Conservation (phyloP, 345 rosid genomes). For the Gossypium longicalyx region DNA sequence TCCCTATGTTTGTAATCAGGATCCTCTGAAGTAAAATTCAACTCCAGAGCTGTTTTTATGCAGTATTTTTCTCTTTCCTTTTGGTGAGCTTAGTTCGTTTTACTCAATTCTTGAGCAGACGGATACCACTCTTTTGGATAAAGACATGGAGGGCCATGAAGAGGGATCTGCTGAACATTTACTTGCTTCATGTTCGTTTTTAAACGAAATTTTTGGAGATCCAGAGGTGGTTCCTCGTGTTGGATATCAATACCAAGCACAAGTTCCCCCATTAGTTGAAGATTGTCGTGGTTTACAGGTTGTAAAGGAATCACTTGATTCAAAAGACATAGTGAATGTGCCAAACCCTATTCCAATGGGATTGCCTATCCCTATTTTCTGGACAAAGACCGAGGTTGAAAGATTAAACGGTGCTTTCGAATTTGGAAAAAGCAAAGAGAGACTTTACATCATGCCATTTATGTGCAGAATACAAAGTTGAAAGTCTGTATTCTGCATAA, state of each 20-base stretch:
- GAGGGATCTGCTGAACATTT: constrained; percentile 32
- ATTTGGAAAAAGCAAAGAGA: constrained; percentile 25
- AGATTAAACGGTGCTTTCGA: constrained; percentile 32
- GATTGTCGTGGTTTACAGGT: constrained; percentile 26
- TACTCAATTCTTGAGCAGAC: constrained; percentile 27
- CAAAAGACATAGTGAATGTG: constrained; percentile 12
- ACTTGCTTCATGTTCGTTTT: constrained; percentile 29
- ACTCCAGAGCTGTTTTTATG: background rate
- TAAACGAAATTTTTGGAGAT: constrained; percentile 38
- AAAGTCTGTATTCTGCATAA: constrained; percentile 8
- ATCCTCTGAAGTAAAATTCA: background rate
- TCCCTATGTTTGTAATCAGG: background rate
- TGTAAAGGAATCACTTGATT: constrained; percentile 17
- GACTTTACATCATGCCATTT: constrained; percentile 16
- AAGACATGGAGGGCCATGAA: constrained; percentile 26
- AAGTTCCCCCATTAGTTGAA: constrained; percentile 35
- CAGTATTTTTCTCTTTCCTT: background rate
- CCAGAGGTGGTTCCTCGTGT: constrained; percentile 44
- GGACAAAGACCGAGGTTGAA: constrained; percentile 37
- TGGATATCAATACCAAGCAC: constrained; percentile 58
- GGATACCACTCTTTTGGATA: constrained; percentile 29
- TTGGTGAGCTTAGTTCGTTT: background rate
- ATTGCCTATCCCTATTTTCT: constrained; percentile 49
- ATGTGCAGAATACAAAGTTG: constrained; percentile 13
- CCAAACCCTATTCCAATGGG: constrained; percentile 21